These are phyloP conservation scores for Colletotrichum echinochloae DNA, from an alignment of 2,329 filamentous ascomycete genomes.

Conservation along the genomic window DNA sequence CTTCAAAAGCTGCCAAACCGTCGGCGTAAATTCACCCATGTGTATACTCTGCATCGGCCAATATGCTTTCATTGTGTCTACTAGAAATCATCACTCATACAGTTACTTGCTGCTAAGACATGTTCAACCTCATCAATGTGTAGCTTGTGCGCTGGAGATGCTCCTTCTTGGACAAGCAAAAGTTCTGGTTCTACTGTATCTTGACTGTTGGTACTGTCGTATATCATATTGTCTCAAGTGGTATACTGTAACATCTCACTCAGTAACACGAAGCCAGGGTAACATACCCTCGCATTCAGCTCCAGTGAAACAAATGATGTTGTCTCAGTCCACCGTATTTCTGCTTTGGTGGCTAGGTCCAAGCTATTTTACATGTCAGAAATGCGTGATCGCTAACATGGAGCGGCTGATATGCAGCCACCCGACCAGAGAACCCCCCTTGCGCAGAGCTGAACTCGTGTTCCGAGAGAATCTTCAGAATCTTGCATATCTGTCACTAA, in stretches of 20 bases:
- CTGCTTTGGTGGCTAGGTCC: background rate
- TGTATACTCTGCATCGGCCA: too few relatives aligned
- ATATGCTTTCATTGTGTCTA: too few relatives aligned
- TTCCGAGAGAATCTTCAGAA: constrained; percentile 42
- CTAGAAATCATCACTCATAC: background rate
- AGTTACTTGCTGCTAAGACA: background rate
- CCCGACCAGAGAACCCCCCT: background rate
- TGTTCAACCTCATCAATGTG: background rate
- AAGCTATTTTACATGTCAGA: background rate
- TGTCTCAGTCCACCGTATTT: background rate
- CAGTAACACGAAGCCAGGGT: background rate
- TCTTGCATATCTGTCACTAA: background rate
- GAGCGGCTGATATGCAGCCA: constrained; percentile 23
- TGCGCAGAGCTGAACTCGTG: constrained; percentile 29
- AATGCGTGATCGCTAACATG: background rate
- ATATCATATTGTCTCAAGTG: background rate
- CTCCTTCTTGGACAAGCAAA: background rate
- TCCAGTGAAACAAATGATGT: background rate
- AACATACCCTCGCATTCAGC: background rate
- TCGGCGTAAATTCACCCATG: too few relatives aligned
- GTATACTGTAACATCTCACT: background rate
- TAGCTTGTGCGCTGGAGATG: background rate
- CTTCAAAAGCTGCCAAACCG: background rate
- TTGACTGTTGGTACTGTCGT: background rate
- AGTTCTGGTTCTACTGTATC: background rate